Base-by-base conservation (phyloP, 1,139 yeast species). In the Diutina pseudorugosa region DNA sequence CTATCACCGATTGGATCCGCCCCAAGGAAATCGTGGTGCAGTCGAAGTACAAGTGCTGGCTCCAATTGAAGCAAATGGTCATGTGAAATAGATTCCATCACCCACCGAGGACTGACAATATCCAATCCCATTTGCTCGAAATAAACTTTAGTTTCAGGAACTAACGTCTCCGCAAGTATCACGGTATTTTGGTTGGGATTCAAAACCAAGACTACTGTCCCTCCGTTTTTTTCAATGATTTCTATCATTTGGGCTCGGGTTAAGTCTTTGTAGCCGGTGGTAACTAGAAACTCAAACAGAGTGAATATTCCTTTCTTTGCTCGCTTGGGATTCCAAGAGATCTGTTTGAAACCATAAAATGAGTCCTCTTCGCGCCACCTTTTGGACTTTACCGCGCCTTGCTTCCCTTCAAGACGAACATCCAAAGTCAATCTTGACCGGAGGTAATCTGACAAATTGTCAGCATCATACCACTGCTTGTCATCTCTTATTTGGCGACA, bases 401-500 rank as follows among this genome's bases (percentile, higher is more conserved):
- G 77, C 8, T 60, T 58, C 53, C 68, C 67, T 49, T 59, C 53
- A 11, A 65, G 52, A 33, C 64, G 65, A 16, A 55, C 55, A 18
- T 64, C 59, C 55, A 69, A 64, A 43, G 61, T 57, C 40, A 56
- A 61, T 50, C 75, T 75, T 44, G 75, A 61, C 9, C 62, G 61
- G 33, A 62, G 60, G 58, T 81, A 82, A 36, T 84, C 89, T 25
- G 72, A 73, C 14, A 83, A 59, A 2, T 89, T 77, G 43, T 84
- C 70, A 42, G 86, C 75, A 16, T 79, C 79, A 16, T 68, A 69
- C 41, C 60, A 60, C 67, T 80, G 74, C 60, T 88, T 89, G 62
- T 93, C 97, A 2, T 75, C 73, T 51, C 98, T 66, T 1, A 91
- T 71, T 8, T 76, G 61, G 50, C 85, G 72, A 61, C 91, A 85